Evolutionary conservation across 768 basidiomycete genomes (phyloP), one percentile per base, ranked within the genome.

Genomic region (Mycena sanguinolenta): DNA sequence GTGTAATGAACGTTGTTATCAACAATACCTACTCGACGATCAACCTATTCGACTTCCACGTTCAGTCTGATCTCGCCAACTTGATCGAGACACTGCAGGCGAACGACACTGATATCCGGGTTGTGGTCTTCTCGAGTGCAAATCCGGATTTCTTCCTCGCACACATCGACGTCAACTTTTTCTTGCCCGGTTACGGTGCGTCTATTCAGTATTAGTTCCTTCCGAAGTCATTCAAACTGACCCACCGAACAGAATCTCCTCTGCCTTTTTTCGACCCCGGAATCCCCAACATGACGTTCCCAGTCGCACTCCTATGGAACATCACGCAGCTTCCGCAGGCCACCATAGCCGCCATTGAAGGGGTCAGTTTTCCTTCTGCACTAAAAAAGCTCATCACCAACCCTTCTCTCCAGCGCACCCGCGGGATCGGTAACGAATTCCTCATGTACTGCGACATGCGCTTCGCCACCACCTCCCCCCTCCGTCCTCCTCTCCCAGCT

Each of bases 361-460:
- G 54, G 7, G 54, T 55, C 27, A 50, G 66, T 42, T 17, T 19
- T 42, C 39, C 16, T 42, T 10, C 39, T 16, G 6, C 1, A 7
- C 5, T 12, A 42, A 42, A 16, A 13, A 19, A 42, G 10, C 14
- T 42, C 1, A 13, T 42, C 39, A 16, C 39, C 19, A 17, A 42
- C 39, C 10, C 39, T 42, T 42, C 10, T 12, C 30, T 28, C 3
- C 13, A 67, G 66, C 59, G 66, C 50, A 30, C 66, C 6, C 66
- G 65, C 36, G 65, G 55, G 17, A 25, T 59, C 65, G 65, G 65
- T 44, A 57, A 66, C 54, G 54, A 65, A 28, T 65, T 65, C 64
- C 64, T 65, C 16, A 65, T 65, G 64, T 44, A 55, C 39, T 52
- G 42, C 58, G 65, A 67, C 65, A 67, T 67, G 65, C 58, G 65